A percentile compares a stretch with the other conserved stretches of the same genome.
These are phyloP conservation scores for Andrographis paniculata DNA, from an alignment of 305 asterid genomes.

Conservation along the genomic window DNA sequence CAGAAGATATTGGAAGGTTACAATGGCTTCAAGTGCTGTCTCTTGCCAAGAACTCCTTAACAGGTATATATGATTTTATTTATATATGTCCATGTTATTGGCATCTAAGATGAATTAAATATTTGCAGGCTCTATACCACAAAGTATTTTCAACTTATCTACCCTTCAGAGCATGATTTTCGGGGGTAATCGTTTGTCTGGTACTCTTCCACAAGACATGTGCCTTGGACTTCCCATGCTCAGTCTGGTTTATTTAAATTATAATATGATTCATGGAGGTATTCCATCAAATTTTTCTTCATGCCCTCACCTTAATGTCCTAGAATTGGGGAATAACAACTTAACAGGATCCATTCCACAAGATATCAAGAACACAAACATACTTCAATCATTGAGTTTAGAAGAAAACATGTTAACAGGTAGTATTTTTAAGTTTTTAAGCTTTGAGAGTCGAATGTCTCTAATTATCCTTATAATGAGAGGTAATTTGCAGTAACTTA, in stretches of 20 bases:
- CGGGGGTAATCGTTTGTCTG: not conserved
- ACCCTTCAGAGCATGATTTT: not conserved
- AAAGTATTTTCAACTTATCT: not conserved
- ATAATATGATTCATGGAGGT: not conserved
- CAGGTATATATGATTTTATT: too few species aligned
- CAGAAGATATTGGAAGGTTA: too few species aligned
- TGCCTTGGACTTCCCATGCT: not conserved
- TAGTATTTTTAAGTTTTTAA: too few species aligned
- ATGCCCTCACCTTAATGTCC: not conserved
- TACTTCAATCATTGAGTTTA: too few species aligned
- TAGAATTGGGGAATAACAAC: not conserved
- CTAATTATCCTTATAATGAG: too few species aligned
- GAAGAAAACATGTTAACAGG: too few species aligned
- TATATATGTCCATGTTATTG: too few species aligned
- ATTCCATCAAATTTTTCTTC: slow-evolving; percentile 3
- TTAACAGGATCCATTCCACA: not conserved
- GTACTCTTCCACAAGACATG: not conserved
- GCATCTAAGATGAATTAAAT: too few species aligned
- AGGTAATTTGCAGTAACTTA: not conserved
- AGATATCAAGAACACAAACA: too few species aligned
- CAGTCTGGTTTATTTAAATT: not conserved
- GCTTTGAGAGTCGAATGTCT: too few species aligned
- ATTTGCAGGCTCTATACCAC: not conserved
- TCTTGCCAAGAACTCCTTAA: too few species aligned
- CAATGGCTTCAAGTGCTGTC: too few species aligned